phyloP scores from a whole-genome alignment of 345 rosid species.

The Salix caprea region DNA sequence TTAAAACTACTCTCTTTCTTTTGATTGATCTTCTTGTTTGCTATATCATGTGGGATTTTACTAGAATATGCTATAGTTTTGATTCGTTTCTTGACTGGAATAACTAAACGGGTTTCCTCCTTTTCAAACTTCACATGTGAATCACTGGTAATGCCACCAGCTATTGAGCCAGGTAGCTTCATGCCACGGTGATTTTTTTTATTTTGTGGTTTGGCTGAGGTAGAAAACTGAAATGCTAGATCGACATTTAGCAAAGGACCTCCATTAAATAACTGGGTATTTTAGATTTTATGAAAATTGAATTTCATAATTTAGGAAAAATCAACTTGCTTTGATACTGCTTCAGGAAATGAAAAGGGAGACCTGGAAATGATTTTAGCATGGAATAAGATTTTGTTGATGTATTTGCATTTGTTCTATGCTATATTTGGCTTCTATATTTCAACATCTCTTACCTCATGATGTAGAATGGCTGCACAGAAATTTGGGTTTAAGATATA shows the following conservation, averaged over 20 bases:
- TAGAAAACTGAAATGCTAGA: neutral
- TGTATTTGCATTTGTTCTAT: neutral
- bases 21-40: neutral
- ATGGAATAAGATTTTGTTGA: neutral
- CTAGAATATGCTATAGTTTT: neutral
- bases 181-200: neutral
- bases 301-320: neutral
- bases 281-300: neutral
- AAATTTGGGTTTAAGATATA: neutral
- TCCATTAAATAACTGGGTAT: no score
- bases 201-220: neutral
- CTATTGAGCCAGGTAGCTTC: no score
- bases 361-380: neutral
- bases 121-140: neutral
- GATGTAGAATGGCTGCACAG: neutral
- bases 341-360: no score
- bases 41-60: neutral
- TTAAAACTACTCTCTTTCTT: constrained; percentile 29
- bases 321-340: neutral
- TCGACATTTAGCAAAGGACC: no score
- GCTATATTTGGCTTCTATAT: neutral
- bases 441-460: no score
- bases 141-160: no score
- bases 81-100: neutral
- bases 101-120: no score